A percentile compares a stretch with the other conserved stretches of the same genome.
These are phyloP conservation scores for Corynespora cassiicola DNA, from an alignment of 2,329 filamentous ascomycete genomes.

Conservation along the genomic window DNA sequence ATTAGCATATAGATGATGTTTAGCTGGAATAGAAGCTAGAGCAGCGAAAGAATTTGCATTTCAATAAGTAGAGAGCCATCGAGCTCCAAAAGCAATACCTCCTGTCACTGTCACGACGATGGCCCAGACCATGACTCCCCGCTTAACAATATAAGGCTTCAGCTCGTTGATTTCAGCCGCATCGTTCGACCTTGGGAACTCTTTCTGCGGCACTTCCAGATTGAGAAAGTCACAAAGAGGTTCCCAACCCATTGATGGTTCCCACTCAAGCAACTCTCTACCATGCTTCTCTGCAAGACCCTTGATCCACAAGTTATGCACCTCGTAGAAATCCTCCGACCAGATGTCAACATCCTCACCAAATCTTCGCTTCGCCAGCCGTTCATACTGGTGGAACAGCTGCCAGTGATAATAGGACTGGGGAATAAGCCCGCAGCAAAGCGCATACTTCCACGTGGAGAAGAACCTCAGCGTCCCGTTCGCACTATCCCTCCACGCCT, in stretches of 20 bases:
- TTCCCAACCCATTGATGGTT: neutral
- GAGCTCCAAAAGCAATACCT: too few species aligned
- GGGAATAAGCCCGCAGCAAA: neutral
- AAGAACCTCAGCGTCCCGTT: neutral
- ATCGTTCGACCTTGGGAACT: constrained; percentile 3
- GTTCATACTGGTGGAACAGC: neutral
- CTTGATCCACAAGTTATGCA: constrained; percentile 1
- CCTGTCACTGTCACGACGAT: too few species aligned
- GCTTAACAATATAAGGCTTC: neutral
- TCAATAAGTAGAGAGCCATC: too few species aligned
- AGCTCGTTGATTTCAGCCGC: neutral
- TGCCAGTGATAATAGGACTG: neutral
- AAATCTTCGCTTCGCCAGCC: neutral
- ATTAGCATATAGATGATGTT: too few species aligned
- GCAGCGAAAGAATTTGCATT: too few species aligned
- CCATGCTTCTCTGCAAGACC: constrained; percentile 1
- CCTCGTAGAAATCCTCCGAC: neutral
- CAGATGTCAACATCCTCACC: constrained; percentile 1
- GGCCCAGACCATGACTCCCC: too few species aligned
- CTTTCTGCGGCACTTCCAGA: neutral
- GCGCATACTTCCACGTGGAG: constrained; percentile 1
- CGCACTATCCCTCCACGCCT: neutral
- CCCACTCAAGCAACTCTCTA: constrained; percentile 2
- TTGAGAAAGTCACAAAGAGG: constrained; percentile 1
- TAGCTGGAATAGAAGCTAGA: too few species aligned